These are phyloP conservation scores for Phragmites australis DNA, from an alignment of 176 grass and related monocot genomes.

Conservation along the genomic window DNA sequence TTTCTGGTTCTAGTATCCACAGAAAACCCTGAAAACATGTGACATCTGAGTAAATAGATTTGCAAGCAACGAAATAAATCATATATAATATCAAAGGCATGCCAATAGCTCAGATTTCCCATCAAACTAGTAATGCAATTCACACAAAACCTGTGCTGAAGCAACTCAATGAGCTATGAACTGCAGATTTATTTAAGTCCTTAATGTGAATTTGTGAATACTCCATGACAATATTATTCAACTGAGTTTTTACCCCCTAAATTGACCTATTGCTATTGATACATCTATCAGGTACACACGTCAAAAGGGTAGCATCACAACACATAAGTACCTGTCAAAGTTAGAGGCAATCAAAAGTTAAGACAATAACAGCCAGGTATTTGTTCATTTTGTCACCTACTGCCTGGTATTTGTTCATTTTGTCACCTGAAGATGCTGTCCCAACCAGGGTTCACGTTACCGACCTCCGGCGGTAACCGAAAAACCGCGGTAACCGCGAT, in stretches of 20 bases:
- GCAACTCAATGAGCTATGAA: conserved; percentile 3
- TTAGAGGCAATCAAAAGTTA: too few relatives aligned
- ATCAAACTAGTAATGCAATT: not conserved
- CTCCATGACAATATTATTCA: too few relatives aligned
- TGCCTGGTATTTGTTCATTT: not conserved
- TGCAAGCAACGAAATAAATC: conserved; percentile 15
- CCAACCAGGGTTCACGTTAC: too few relatives aligned
- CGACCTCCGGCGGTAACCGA: too few relatives aligned
- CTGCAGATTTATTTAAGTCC: not conserved
- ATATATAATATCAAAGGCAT: not conserved
- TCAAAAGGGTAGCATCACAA: too few relatives aligned
- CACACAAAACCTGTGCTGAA: not conserved
- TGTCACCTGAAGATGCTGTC: not conserved
- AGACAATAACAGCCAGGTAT: too few relatives aligned
- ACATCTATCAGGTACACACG: too few relatives aligned
- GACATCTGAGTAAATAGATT: not conserved
- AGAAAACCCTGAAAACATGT: conserved; percentile 62
- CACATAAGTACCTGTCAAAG: too few relatives aligned
- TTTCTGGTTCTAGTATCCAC: conserved; percentile 88
- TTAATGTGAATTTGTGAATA: not conserved
- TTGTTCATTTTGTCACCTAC: too few relatives aligned
- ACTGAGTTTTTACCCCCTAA: too few relatives aligned
- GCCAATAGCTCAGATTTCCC: not conserved
- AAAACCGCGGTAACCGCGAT: too few relatives aligned
- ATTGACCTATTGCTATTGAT: too few relatives aligned